Evolutionary conservation across 805 yeast species (phyloP), one percentile per base, ranked within the genome.

Genomic region (Kregervanrija pseudodelftensis): DNA sequence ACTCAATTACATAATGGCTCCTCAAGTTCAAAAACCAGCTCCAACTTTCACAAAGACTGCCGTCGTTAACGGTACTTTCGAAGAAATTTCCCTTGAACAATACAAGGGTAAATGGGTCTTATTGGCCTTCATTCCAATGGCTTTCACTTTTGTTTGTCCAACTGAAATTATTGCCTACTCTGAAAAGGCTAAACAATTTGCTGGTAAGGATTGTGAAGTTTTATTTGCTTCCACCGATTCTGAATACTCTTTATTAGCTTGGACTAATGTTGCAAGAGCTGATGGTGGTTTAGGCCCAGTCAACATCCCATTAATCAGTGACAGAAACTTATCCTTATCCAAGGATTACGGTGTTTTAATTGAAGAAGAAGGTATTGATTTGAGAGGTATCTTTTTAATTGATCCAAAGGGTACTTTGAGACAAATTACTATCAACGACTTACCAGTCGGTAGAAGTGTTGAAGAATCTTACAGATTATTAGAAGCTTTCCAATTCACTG

Each of bases 401-500:
- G 98, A 93, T 77, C 98, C 98, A 68, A 78, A 83, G 72, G 97
- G 97, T 62, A 69, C 69, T 60, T 79, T 93, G 62, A 88, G 98
- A 84, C 99, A 93, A 77, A 77, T 85, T 74, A 91, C 98, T 73
- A 77, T 93, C 79, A 93, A 93, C 79, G 98, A 93, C 72, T 84
- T 91, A 69, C 96, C 99, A 69, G 99, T 93, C 58, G 99, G 99
- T 70, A 89, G 99, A 80, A 85, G 86, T 64, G 99, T 93, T 58
- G 97, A 90, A 56, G 99, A 93, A 80, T 85, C 97, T 56, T 77
- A 88, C 66, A 90, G 99, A 83, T 80, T 93, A 66, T 79, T 93
- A 53, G 98, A 93, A 69, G 99, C 97, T 59, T 93, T 93, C 96
- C 96, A 91, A 77, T 93, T 95, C 90, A 86, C 96, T 62, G 98